phyloP scores from a whole-genome alignment of 208 protist genomes.

The Trichomonas vaginalis region DNA sequence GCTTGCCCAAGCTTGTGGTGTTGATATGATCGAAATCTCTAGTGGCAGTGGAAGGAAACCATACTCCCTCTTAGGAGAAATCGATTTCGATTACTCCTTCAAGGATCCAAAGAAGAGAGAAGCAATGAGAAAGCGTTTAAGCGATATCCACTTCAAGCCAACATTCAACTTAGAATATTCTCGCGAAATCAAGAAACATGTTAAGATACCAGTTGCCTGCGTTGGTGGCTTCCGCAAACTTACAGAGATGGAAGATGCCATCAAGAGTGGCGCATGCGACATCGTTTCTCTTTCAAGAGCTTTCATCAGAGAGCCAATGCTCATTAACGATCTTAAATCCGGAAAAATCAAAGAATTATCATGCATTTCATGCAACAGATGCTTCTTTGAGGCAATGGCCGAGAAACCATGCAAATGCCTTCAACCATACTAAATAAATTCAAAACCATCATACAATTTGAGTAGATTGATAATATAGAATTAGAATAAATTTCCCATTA shows the following conservation, averaged over 20 bases:
- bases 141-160: background rate
- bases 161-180: background rate
- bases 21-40: background rate
- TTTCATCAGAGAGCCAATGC: background rate
- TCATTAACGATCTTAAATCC: background rate
- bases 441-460: too few species aligned
- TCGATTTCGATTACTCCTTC: background rate
- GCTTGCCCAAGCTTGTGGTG: background rate
- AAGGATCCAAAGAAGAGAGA: constrained; percentile 13
- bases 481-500: too few species aligned
- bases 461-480: too few species aligned
- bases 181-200: background rate
- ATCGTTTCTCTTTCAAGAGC: background rate
- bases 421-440: background rate
- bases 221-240: background rate
- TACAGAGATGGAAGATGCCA: background rate
- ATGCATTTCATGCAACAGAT: background rate
- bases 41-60: background rate
- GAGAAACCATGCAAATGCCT: background rate
- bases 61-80: background rate
- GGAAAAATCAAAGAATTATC: background rate
- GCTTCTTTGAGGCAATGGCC: background rate
- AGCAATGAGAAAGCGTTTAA: background rate
- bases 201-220: background rate
- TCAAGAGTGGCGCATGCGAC: background rate